These are phyloP conservation scores for Magnolia officinalis DNA, from an alignment of 164 flowering plant species.

Conservation along the genomic window DNA sequence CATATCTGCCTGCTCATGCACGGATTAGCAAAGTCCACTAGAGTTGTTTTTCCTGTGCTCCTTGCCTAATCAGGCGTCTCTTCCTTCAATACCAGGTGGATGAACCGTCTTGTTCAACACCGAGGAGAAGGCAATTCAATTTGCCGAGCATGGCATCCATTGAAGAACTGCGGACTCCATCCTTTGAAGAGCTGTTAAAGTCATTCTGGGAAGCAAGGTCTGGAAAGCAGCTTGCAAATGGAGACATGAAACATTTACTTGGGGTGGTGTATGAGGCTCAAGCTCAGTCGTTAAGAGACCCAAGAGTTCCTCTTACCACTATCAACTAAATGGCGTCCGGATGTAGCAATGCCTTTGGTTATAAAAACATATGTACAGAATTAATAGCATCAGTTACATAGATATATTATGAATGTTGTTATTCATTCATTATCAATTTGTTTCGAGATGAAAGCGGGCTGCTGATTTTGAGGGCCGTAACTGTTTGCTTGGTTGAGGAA, in stretches of 20 bases:
- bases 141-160: conserved; percentile 75
- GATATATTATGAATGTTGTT: conserved; percentile 1
- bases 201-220: conserved; percentile 73
- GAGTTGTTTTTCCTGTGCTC: not conserved
- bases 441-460: not conserved
- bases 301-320: conserved; percentile 88
- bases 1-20: too few species aligned
- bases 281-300: conserved; percentile 52
- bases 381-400: not conserved
- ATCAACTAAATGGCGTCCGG: conserved; percentile 39
- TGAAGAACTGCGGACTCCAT: conserved; percentile 89
- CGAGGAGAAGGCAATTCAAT: conserved; percentile 68
- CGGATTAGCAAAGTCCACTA: too few species aligned
- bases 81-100: conserved; percentile 57
- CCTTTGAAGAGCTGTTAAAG: conserved; percentile 75
- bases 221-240: conserved; percentile 52
- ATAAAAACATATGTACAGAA: conserved; percentile 36
- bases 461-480: not conserved
- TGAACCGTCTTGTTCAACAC: conserved; percentile 95
- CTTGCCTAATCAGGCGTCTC: not conserved
- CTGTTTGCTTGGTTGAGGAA: conserved; percentile 1
- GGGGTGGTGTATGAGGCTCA: conserved; percentile 41
- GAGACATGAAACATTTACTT: conserved; percentile 58
- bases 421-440: conserved; percentile 3
- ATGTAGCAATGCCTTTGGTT: not conserved